Base-by-base conservation (phyloP, 1,139 yeast species). In the Geotrichum phurueaensis region DNA sequence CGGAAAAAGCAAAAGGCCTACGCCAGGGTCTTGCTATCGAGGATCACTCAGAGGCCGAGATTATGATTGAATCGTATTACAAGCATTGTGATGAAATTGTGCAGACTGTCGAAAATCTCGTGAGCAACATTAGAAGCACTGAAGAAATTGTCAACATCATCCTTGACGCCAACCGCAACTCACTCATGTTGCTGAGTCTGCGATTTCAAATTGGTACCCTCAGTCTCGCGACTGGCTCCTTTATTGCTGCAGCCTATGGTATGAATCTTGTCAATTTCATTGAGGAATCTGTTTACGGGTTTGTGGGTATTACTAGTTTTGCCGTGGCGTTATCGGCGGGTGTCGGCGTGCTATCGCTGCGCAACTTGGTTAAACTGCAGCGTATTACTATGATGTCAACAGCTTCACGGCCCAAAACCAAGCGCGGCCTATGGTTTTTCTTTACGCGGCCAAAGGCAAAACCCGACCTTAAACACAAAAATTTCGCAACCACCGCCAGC, bases 31-130 rank as follows among this genome's bases (percentile, higher is more conserved):
- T 66, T 23, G 72, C 70, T n/a, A 39, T 18, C n/a, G 96, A 89
- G 68, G 76, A 76, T 56, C 78, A 75, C 60, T 71, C 75, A n/a
- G 97, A 94, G 66, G 81, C 91, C 3, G 51, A 94, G 71, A 87
- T 94, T 87, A 80, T 94, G 62, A 75, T 94, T 51, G 99, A 94
- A 71, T 84, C 97, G 0, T 94, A 94, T 75, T 91, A 90, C 75
- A 89, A 90, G 63, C 98, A 94, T 68, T 89, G 96, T 72, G 99
- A 94, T 70, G 99, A 95, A 74, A 88, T 90, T 69, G 99, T 94
- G 2, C 99, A 94, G 72, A 91, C 89, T 62, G 87, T 96, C 0
- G 96, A 90, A 56, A 86, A 91, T 39, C 77, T 91, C 60, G 84
- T 89, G 48, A 82, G 86, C 65, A 96, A 94, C 73, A 94, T 94